Percentiles rank a stretch among this genome's conserved stretches.
These are phyloP conservation scores for Capsicum chinense DNA, from an alignment of 257 asterid species.

Conservation along the genomic window DNA sequence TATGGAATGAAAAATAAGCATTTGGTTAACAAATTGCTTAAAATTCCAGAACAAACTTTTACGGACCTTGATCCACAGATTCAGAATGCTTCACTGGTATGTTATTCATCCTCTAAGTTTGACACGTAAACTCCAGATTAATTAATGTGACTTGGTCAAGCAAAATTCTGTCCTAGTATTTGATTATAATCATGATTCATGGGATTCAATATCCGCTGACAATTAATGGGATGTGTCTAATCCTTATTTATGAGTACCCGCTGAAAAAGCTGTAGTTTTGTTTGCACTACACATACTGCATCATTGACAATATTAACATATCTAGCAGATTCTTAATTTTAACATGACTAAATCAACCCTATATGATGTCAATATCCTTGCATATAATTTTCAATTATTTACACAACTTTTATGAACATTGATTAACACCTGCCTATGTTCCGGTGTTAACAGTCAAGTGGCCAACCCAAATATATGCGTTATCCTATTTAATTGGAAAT, in stretches of 20 bases:
- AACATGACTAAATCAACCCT: background rate
- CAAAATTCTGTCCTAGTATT: constrained; percentile 14
- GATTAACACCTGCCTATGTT: constrained; percentile 13
- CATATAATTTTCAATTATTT: background rate
- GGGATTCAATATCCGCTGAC: background rate
- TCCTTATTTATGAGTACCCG: background rate
- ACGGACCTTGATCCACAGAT: constrained; percentile 73
- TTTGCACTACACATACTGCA: background rate
- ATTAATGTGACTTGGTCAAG: constrained; percentile 23
- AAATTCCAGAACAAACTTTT: constrained; percentile 70
- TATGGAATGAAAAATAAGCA: constrained; percentile 56
- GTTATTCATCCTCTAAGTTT: constrained; percentile 22
- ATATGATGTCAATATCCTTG: background rate
- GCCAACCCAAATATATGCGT: background rate
- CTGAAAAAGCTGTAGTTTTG: background rate
- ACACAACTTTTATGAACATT: background rate
- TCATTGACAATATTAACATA: background rate
- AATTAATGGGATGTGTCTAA: background rate
- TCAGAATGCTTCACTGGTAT: constrained; percentile 83
- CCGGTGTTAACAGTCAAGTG: constrained; percentile 1
- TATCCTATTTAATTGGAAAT: background rate
- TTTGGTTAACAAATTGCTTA: constrained; percentile 75
- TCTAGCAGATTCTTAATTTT: background rate
- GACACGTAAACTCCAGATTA: constrained; percentile 6
- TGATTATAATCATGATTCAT: background rate